Base-by-base conservation (phyloP, 345 rosid species). In the Carallia pectinifolia region DNA sequence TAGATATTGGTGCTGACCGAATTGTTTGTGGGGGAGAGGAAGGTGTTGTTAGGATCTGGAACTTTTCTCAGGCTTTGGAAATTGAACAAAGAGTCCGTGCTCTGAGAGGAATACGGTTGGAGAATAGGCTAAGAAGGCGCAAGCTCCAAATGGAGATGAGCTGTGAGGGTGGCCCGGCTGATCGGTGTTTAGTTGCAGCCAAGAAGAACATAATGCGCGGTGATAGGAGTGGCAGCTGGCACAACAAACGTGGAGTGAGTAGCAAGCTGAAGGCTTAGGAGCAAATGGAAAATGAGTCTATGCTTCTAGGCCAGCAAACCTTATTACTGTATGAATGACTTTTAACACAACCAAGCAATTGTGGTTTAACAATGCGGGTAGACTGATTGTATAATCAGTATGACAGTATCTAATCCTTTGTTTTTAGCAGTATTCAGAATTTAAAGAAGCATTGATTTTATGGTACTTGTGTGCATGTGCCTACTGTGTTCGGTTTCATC, bases 1-100 rank as follows among this genome's bases (percentile, higher is more conserved):
- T 89, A 63, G 86, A 71, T 69, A 79, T 94, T 33, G 96, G 96
- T 17, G 91, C 90, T 64, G 98, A 94, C 77, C 88, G 97, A 31
- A 88, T 91, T 61, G 90, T 94, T 7, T 87, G 93, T 31, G 97
- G 96, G 36, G 97, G 97, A 6, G 98, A 91, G 86, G 91, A 88
- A 66, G 96, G 96, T 44, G 81, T 81, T 61, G 96, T 87, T 39
- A 81, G 96, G 77, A 83, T 94, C 53, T 94, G 96, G 98, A 90
- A 91, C 76, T 94, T 93, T 78, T 83, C 96, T 44, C 78, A 83
- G 62, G 98, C 98, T 23, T 70, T 91, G 69, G 98, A 91, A 77
- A 81, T 79, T 27, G 98, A 89, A 79, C 75, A 23, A 37, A 88
- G 89, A 77, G 89, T 74, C 61, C 84, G 79, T 54, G 87, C 88